Conservation (phyloP, 2,329 filamentous ascomycete species). For the Colletotrichum chlorophyti region DNA sequence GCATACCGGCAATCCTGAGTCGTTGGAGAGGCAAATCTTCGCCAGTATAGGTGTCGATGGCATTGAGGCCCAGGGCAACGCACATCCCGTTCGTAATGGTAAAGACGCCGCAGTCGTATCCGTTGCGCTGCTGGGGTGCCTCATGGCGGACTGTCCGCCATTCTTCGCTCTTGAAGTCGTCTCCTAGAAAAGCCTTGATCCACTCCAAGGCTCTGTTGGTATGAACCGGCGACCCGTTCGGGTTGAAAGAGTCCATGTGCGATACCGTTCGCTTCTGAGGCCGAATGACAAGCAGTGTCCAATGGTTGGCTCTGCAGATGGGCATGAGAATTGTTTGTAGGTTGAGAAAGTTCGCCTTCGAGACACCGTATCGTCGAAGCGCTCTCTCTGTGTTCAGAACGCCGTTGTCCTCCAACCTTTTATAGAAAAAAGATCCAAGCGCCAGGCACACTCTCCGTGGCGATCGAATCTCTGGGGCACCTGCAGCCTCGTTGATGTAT, state of each 20-base stretch:
- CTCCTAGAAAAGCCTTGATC: constrained; percentile 62
- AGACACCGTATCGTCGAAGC: constrained; percentile 62
- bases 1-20: constrained; percentile 66
- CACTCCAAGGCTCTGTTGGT: constrained; percentile 56
- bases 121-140: constrained; percentile 68
- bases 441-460: constrained; percentile 64
- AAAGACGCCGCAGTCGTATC: constrained; percentile 80
- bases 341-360: constrained; percentile 67
- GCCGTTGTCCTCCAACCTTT: constrained; percentile 55
- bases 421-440: constrained; percentile 72
- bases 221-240: constrained; percentile 46
- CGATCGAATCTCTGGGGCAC: constrained; percentile 49
- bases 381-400: constrained; percentile 58
- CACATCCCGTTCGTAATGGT: constrained; percentile 76
- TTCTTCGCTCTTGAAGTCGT: constrained; percentile 60
- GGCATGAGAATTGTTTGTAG: constrained; percentile 74
- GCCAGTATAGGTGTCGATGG: constrained; percentile 55
- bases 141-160: constrained; percentile 63
- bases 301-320: constrained; percentile 70
- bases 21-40: constrained; percentile 66
- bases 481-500: constrained; percentile 62
- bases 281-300: constrained; percentile 74
- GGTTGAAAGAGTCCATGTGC: constrained; percentile 72
- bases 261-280: constrained; percentile 66
- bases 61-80: constrained; percentile 59